Evolutionary conservation across 306 rosid genomes (phyloP), one percentile per base, ranked within the genome.

Genomic region (Castanopsis chinensis): DNA sequence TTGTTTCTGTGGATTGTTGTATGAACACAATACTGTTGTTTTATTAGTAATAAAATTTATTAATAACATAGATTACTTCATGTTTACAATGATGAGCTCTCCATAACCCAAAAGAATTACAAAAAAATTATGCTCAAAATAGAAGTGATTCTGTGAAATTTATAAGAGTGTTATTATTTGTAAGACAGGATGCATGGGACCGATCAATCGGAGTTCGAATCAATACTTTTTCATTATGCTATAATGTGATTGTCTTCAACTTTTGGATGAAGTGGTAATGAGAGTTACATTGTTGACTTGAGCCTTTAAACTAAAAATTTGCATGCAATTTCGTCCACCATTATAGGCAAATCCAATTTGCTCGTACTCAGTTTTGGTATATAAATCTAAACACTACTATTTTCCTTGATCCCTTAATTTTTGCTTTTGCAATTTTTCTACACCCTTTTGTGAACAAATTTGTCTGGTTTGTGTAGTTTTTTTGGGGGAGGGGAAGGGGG

Each of bases 1-100:
- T 78, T 83, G 75, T 76, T 78, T 37, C 27, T 72, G 60, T 35
- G 71, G 78, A 79, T 77, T 71, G 76, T 56, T 78, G 72, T 78
- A 14, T 52, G 59, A 15, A 61, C 77, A 71, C 17, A 49, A 41
- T 41, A 3, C 11, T 41, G 11, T 41, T 41, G 45, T 41, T 41
- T 41, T 41, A 41, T 41, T 41, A 41, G 45, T 41, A 41, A 41
- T 41, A 6, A 41, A 41, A 11, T 41, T 41, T 41, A 37, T 37
- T 37, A 37, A 37, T 37, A 37, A 37, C 10, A 6, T 37, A 37
- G 10, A 37, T 37, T 37, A 41, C 11, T 41, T 41, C 45, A 7
- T 41, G 45, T 7, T 41, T 41, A 41, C 11, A 41, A 41, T 41
- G 45, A 41, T 41, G 11, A 8, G 45, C 45, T 7, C 45, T 41